phyloP scores from a whole-genome alignment of 2,329 filamentous ascomycete genomes.

The Coniochaeta sp. region DNA sequence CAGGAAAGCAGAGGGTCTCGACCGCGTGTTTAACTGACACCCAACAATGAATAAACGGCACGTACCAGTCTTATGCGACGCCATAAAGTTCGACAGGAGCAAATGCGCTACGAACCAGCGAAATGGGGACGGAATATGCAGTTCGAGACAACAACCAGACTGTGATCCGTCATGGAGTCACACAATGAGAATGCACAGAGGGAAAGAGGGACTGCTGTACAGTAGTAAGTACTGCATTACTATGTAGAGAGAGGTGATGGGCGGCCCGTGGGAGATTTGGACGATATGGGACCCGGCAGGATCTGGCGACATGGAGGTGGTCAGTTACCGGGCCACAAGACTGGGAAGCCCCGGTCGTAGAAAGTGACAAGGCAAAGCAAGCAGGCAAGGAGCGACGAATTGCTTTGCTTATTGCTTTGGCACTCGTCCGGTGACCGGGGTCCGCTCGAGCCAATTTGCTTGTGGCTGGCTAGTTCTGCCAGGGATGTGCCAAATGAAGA shows the following conservation, averaged over 20 bases:
- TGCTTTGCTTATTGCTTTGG: no score
- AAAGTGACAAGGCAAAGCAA: background rate
- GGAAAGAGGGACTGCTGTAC: background rate
- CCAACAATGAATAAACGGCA: background rate
- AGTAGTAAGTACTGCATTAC: no score
- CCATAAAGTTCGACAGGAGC: conserved; percentile 1
- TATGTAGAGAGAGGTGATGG: background rate
- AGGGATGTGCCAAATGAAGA: background rate
- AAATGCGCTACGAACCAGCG: background rate
- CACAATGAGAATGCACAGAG: background rate
- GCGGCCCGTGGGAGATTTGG: background rate
- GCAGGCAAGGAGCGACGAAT: background rate
- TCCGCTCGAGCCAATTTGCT: background rate
- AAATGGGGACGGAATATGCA: background rate
- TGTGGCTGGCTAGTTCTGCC: background rate
- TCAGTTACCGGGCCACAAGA: background rate
- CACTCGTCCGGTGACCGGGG: background rate
- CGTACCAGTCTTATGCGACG: conserved; percentile 1
- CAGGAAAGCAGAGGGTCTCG: background rate
- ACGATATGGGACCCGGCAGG: background rate
- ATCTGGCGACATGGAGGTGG: background rate
- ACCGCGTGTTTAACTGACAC: background rate
- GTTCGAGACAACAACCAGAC: background rate
- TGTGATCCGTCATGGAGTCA: background rate
- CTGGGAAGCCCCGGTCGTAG: background rate